These are phyloP conservation scores for Cryptosporidium viatorum DNA, from an alignment of 169 alveolate species.

Conservation along the genomic window DNA sequence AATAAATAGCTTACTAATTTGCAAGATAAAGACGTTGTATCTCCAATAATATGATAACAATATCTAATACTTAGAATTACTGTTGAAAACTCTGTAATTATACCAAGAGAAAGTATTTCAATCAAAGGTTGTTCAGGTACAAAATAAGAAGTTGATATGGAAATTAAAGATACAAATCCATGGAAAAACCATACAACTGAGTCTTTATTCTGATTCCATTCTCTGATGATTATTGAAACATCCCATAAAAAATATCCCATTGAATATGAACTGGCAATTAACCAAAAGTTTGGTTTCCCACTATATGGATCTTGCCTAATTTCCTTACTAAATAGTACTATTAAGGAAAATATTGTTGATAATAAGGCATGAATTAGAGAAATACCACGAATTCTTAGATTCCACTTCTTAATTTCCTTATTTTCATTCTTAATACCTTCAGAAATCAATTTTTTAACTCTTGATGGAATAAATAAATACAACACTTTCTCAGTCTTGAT, in stretches of 20 bases:
- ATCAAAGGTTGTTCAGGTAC: constrained; percentile 57
- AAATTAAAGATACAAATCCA: constrained; percentile 57
- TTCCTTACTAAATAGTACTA: constrained; percentile 6
- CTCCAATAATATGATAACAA: constrained; percentile 65
- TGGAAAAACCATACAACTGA: constrained; percentile 71
- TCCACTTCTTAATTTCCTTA: constrained; percentile 25
- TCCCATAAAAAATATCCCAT: constrained; percentile 75
- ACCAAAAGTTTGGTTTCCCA: constrained; percentile 57
- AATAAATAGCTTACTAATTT: constrained; percentile 47
- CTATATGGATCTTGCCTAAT: constrained; percentile 65
- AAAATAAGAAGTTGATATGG: constrained; percentile 27
- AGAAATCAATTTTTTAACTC: constrained; percentile 28
- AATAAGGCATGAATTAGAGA: constrained; percentile 45
- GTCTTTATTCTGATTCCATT: constrained; percentile 61
- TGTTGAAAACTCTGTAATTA: constrained; percentile 61
- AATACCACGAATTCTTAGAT: constrained; percentile 62
- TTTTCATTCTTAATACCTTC: constrained; percentile 20
- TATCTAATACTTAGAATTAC: constrained; percentile 56
- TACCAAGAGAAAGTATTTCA: constrained; percentile 52
- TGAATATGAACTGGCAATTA: constrained; percentile 26
- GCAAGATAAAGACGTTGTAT: constrained; percentile 36
- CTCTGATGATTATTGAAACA: constrained; percentile 39
- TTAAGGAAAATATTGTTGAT: constrained; percentile 34
- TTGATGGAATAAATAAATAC: constrained; percentile 24
- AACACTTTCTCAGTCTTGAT: constrained; percentile 26